phyloP scores from a whole-genome alignment of 225 moss, liverwort and hornwort genomes.

The Pseudisothecium myosuroides region DNA sequence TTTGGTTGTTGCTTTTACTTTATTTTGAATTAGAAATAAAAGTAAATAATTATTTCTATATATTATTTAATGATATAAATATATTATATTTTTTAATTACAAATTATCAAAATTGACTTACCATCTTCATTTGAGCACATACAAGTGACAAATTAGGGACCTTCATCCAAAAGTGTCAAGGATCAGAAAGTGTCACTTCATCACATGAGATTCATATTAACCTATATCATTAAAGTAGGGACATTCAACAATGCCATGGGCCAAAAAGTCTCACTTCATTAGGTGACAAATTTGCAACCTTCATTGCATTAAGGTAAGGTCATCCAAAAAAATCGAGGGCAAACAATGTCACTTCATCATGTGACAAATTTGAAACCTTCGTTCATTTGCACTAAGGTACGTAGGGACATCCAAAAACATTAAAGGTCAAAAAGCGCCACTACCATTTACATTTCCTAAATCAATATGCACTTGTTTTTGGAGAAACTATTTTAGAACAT shows the following conservation, averaged over 20 bases:
- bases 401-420: not conserved
- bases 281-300: not conserved
- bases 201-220: no score
- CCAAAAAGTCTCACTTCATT: no score
- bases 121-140: not conserved
- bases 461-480: not conserved
- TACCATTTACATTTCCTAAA: not conserved
- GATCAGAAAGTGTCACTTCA: no score
- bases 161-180: fast-evolving
- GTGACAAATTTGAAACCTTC: no score
- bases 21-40: not conserved
- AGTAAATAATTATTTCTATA: no score
- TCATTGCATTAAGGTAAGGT: not conserved
- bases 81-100: no score
- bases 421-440: fast-evolving
- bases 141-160: fast-evolving
- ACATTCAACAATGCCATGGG: no score
- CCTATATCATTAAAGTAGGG: no score
- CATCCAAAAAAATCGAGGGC: not conserved
- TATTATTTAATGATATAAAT: no score
- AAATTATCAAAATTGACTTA: not conserved
- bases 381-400: not conserved
- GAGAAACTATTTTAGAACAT: not conserved
- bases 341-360: no score
- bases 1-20: fast-evolving